These are phyloP conservation scores for Phytopythium oedochilum DNA, from an alignment of 352 stramenopile species.

Conservation along the genomic window DNA sequence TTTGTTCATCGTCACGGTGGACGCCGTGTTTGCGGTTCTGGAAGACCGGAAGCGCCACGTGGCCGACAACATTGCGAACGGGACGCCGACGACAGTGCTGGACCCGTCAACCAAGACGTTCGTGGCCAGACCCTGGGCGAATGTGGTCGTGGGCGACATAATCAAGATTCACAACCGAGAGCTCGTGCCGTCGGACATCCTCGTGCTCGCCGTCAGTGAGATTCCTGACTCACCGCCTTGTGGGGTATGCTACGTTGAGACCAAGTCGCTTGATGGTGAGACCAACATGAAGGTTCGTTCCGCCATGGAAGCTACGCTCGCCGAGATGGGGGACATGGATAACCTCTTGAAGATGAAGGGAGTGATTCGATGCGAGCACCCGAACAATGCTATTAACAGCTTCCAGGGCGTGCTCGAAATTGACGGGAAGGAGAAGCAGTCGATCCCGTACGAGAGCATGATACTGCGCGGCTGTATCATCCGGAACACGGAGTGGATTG, in stretches of 20 bases:
- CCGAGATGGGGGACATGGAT: conserved; percentile 32
- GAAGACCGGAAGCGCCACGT: conserved; percentile 87
- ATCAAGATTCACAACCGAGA: conserved; percentile 80
- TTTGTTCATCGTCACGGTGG: conserved; percentile 88
- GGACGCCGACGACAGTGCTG: conserved; percentile 55
- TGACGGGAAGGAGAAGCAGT: conserved; percentile 38
- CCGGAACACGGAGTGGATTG: conserved; percentile 90
- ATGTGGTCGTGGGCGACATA: conserved; percentile 85
- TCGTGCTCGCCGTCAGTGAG: conserved; percentile 80
- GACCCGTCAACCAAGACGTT: conserved; percentile 44
- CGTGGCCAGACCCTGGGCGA: conserved; percentile 53
- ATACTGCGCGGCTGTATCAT: conserved; percentile 91
- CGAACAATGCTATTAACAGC: conserved; percentile 89
- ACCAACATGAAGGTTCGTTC: conserved; percentile 92
- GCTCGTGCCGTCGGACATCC: conserved; percentile 78
- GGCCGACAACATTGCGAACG: conserved; percentile 82
- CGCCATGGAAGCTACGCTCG: conserved; percentile 66
- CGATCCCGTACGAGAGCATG: conserved; percentile 78
- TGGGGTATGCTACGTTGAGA: conserved; percentile 88
- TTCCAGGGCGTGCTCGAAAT: conserved; percentile 87
- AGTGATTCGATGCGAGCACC: conserved; percentile 66
- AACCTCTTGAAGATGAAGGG: conserved; percentile 54
- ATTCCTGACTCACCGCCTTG: conserved; percentile 44
- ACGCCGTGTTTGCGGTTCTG: conserved; percentile 82
- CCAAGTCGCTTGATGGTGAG: conserved; percentile 90